A percentile compares a stretch with the other conserved stretches of the same genome.
Conservation (phyloP, 495 filamentous ascomycete genomes). For the Diplogelasinospora grovesii region DNA sequence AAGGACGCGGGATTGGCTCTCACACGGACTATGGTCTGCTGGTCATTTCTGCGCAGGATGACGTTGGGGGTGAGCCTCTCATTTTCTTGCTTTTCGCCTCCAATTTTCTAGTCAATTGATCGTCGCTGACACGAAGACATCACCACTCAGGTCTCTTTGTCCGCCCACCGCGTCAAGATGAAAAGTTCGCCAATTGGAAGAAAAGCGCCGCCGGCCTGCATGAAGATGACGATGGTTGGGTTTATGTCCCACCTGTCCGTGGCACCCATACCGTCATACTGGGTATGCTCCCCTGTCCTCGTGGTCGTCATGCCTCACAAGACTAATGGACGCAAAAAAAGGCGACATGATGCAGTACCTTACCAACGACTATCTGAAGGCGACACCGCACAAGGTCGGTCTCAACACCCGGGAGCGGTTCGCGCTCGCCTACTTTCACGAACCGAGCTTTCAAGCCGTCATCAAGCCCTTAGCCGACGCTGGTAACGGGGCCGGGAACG, state of each 20-base stretch:
- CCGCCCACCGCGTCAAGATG: constrained; percentile 27
- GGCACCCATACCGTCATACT: constrained; percentile 38
- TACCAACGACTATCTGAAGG: constrained; percentile 31
- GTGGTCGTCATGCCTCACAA: neutral
- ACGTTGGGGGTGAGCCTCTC: constrained; percentile 30
- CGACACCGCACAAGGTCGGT: constrained; percentile 42
- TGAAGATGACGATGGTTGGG: constrained; percentile 37
- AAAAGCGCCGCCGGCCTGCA: constrained; percentile 34
- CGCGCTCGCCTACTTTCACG: constrained; percentile 41
- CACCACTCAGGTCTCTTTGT: constrained; percentile 30
- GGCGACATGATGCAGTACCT: constrained; percentile 45
- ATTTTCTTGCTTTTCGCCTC: no score
- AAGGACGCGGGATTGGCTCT: constrained; percentile 39
- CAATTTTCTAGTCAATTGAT: neutral
- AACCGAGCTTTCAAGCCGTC: constrained; percentile 40
- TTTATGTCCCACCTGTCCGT: constrained; percentile 35
- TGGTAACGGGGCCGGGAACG: constrained; percentile 11
- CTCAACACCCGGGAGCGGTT: constrained; percentile 38
- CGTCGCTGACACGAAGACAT: neutral
- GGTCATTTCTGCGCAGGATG: constrained; percentile 38
- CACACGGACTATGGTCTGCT: constrained; percentile 43
- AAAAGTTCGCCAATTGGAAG: constrained; percentile 39
- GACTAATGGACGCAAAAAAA: constrained; percentile 6
- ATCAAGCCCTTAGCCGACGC: constrained; percentile 27
- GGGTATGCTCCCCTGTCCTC: constrained; percentile 20